These are phyloP conservation scores for Carpinus fangiana DNA, from an alignment of 306 rosid species.

Conservation along the genomic window DNA sequence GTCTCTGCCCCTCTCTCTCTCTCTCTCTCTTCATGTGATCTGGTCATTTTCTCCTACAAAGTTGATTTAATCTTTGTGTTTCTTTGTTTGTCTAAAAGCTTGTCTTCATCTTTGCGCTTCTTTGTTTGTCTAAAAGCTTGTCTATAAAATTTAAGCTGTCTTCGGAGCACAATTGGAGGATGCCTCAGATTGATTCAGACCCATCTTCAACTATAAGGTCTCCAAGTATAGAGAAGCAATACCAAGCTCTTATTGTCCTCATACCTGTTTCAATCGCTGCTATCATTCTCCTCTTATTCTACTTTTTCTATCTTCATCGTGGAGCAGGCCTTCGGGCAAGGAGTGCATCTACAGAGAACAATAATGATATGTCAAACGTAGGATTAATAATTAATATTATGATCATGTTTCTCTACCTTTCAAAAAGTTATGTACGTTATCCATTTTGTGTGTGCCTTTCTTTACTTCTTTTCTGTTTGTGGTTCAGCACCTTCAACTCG, in stretches of 20 bases:
- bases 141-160: too few species aligned
- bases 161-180: neutral
- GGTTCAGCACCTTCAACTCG: slow-evolving; percentile 29
- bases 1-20: too few species aligned
- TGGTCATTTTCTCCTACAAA: too few species aligned
- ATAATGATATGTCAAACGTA: neutral
- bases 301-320: neutral
- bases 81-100: neutral
- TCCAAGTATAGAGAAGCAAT: neutral
- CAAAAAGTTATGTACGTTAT: neutral
- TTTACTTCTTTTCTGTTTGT: neutral
- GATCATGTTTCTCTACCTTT: neutral
- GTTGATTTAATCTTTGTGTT: neutral
- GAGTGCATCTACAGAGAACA: neutral
- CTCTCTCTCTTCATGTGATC: too few species aligned
- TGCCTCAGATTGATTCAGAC: neutral
- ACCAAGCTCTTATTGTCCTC: neutral
- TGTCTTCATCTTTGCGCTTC: neutral
- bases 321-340: neutral
- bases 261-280: neutral
- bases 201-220: neutral
- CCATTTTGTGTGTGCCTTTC: neutral
- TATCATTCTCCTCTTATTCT: neutral
- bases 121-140: neutral
- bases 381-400: neutral